phyloP scores from a whole-genome alignment of 148 eudicot species.

The Chenopodium formosanum region DNA sequence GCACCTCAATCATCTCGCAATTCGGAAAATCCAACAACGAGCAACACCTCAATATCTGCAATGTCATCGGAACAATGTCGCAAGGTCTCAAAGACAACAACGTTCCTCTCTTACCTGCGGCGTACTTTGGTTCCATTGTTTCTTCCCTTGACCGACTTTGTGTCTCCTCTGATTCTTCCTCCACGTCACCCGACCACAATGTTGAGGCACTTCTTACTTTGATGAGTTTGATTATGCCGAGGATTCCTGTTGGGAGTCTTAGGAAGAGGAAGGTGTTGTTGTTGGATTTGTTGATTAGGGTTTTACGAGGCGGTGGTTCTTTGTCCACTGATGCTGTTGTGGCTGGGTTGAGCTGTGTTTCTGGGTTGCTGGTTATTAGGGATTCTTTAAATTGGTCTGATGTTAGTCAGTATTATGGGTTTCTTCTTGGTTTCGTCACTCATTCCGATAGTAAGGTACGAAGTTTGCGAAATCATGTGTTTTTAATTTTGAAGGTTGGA shows the following conservation, averaged over 20 bases:
- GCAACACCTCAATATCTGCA: conserved; percentile 66
- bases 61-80: conserved; percentile 63
- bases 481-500: not conserved
- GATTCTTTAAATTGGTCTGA: conserved; percentile 50
- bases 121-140: conserved; percentile 71
- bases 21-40: conserved; percentile 44
- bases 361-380: conserved; percentile 37
- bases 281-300: conserved; percentile 41
- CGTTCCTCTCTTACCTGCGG: conserved; percentile 49
- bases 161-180: conserved; percentile 16
- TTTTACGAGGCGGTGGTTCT: conserved; percentile 20
- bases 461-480: not conserved
- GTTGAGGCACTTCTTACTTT: conserved; percentile 53
- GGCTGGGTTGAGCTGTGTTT: conserved; percentile 49
- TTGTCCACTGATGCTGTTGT: conserved; percentile 32
- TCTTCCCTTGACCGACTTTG: conserved; percentile 59
- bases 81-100: conserved; percentile 64
- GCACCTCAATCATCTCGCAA: conserved; percentile 41
- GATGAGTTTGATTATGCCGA: conserved; percentile 46
- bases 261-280: conserved; percentile 40
- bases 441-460: conserved; percentile 60
- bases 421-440: conserved; percentile 43
- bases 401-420: conserved; percentile 41
- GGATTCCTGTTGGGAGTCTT: conserved; percentile 33
- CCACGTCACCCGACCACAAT: conserved; percentile 26